A percentile compares a stretch with the other conserved stretches of the same genome.
These are phyloP conservation scores for Hibiscus mutabilis DNA, from an alignment of 345 rosid genomes.

Conservation along the genomic window DNA sequence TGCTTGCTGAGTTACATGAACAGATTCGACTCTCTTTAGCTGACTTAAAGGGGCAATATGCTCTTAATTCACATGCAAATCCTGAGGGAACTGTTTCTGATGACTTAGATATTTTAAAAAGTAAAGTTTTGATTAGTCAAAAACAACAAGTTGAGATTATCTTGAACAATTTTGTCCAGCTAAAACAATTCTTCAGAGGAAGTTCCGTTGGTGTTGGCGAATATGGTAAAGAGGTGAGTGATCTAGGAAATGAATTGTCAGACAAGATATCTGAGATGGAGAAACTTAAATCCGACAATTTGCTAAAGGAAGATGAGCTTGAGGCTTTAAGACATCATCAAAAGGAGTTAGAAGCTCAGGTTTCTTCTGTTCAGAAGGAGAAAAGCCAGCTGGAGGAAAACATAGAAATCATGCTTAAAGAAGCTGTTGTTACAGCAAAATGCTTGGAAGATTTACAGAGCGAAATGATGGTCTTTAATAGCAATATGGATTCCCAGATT, in stretches of 20 bases:
- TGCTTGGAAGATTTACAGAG: conserved; percentile 29
- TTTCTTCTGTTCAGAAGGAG: conserved; percentile 29
- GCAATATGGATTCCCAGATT: conserved; percentile 25
- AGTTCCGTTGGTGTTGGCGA: not conserved
- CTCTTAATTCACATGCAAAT: not conserved
- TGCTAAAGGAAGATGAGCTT: conserved; percentile 33
- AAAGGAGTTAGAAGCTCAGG: conserved; percentile 30
- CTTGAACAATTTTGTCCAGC: conserved; percentile 33
- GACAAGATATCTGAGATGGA: conserved; percentile 24
- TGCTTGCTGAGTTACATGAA: conserved; percentile 26
- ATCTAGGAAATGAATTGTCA: conserved; percentile 19
- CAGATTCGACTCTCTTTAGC: conserved; percentile 29
- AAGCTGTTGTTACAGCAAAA: conserved; percentile 22
- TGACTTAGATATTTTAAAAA: conserved; percentile 13
- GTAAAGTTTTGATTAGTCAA: conserved; percentile 19
- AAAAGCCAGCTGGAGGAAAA: conserved; percentile 28
- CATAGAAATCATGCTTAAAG: conserved; percentile 22
- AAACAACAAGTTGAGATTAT: conserved; percentile 32
- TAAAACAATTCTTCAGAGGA: conserved; percentile 24
- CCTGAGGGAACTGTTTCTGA: conserved; percentile 2
- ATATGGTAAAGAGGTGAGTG: conserved; percentile 20
- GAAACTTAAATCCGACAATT: conserved; percentile 31
- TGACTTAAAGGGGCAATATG: conserved; percentile 10
- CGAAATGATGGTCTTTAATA: conserved; percentile 21
- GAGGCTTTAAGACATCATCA: conserved; percentile 25